These are phyloP conservation scores for Exophiala dermatitidis DNA, from an alignment of 2,329 filamentous ascomycete genomes.

Conservation along the genomic window DNA sequence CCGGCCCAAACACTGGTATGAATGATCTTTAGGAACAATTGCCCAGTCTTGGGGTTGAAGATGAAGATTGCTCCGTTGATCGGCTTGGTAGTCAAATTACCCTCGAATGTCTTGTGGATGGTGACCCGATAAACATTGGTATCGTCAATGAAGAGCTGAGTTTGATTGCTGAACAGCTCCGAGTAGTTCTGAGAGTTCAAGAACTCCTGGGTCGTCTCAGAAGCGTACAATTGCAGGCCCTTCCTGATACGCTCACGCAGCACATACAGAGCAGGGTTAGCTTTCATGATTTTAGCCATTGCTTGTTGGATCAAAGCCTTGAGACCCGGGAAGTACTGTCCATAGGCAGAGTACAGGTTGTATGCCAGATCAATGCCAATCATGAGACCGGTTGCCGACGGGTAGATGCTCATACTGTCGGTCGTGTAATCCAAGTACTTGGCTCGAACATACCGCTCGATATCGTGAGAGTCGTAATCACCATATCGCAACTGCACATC, in stretches of 20 bases:
- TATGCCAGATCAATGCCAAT: slow-evolving; percentile 96
- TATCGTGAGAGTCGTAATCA: slow-evolving; percentile 98
- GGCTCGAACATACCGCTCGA: slow-evolving; percentile 92
- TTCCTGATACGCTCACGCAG: slow-evolving; percentile 96
- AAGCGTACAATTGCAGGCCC: slow-evolving; percentile 94
- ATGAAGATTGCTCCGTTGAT: slow-evolving; percentile 99
- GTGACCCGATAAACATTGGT: slow-evolving; percentile 99
- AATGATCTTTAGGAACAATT: slow-evolving; percentile 98
- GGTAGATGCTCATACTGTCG: slow-evolving; percentile 97
- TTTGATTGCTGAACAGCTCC: slow-evolving; percentile 97
- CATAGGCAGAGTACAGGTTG: slow-evolving; percentile 96
- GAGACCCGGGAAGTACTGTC: slow-evolving; percentile 95
- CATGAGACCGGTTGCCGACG: slow-evolving; percentile 93
- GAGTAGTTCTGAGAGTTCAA: slow-evolving; percentile 99
- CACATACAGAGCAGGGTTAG: slow-evolving; percentile 93
- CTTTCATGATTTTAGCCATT: slow-evolving; percentile 99
- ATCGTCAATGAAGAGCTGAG: slow-evolving; percentile 97
- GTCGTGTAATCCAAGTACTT: slow-evolving; percentile 99
- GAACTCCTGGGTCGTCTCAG: slow-evolving; percentile 98
- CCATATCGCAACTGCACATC: slow-evolving; percentile 95
- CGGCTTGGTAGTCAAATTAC: slow-evolving; percentile 96
- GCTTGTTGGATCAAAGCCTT: slow-evolving; percentile 95
- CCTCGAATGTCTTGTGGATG: slow-evolving; percentile 99
- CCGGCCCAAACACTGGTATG: slow-evolving; percentile 99
- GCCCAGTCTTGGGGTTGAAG: slow-evolving; percentile 97